Evolutionary conservation across 208 protist genomes (phyloP), one percentile per base, ranked within the genome.

Genomic region (Trypanosoma lewisi): DNA sequence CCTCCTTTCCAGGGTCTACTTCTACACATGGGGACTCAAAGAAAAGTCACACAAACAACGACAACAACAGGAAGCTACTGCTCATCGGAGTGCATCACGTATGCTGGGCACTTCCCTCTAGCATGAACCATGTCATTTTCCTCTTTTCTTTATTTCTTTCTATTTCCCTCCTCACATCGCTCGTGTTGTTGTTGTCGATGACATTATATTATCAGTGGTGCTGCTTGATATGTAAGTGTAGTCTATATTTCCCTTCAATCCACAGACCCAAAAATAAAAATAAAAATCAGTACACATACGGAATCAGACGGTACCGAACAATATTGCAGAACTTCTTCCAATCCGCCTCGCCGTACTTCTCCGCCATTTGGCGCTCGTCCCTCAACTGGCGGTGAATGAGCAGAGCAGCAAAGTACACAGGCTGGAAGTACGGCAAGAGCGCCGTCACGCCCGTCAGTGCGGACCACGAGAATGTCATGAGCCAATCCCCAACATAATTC

Each of bases 401-500:
- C 4, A 99, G 73, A 19, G 83, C 68, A 23, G 81, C 85, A 55
- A 99, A 96, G 77, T 98, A 98, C 4, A 98, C 64, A 21, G 78
- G 75, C 61, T 99, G 98, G 60, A 96, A 98, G 67, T 96, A 98
- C 6, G 95, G 93, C 19, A 98, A 56, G 7, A 87, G 9, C 39
- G 78, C 71, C 17, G 49, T 62, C 36, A 82, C 83, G 28, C 89
- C 87, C 41, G 73, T 81, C 41, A 93, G 77, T 21, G 75, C 53
- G 4, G 80, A 80, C 83, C 80, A 93, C 39, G 75, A 57, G 0
- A 96, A 68, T 16, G 88, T 72, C 84, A 95, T 89, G 27, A 96
- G 65, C 87, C 86, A 97, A 74, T 99, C 97, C 27, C 95, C 95
- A 17, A 97, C 80, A 75, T 99, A 99, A 75, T 99, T 99, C 14